Evolutionary conservation across 805 yeast species (phyloP), one percentile per base, ranked within the genome.

Genomic region (Metschnikowia cerradonensis): DNA sequence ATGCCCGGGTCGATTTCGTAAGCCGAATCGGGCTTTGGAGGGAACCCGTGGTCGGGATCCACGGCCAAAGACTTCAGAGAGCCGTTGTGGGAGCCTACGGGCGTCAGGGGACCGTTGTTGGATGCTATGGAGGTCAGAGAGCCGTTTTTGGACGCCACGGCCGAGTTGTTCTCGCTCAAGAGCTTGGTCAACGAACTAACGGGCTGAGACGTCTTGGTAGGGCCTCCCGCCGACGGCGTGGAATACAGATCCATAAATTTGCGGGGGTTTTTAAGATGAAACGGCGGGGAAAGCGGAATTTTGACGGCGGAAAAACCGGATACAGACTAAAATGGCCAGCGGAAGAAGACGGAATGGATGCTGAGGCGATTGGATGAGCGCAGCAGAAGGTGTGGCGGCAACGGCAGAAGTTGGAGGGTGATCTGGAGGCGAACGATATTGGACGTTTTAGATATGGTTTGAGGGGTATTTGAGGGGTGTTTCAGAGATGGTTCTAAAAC

Each of bases 181-280:
- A 71, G 67, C 47, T 71, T 58, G n/a, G 75, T 71, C 56, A 71
- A 64, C 19, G 74, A 67, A 48, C 68, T 63, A 39, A 70, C 62
- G 32, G 73, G 71, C 54, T 61, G 65, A 26, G 52, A 48, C 50
- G 55, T 49, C 19, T 46, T 32, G 41, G 49, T 43, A 13, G 39
- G 41, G 15, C 41, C 41, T 41, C 39, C 55, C 39, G 38, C 38
- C 38, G 52, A 23, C 30, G 36, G 38, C 45, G 45, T 41, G 37
- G 42, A 17, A 19, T 44, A 47, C 33, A 45, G 37, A 41, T 53
- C 56, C 56, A 53, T 55, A 13, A 35, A 20, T 14, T 23, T 42
- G 45, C 49, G 41, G 13, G 50, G 54, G 31, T 34, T 48, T 37
- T 57, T 57, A 38, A 55, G 53, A 51, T 55, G 60, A 49, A 38